Evolutionary conservation across 768 basidiomycete species (phyloP).

Genomic region (Leccinellum rugosiceps): DNA sequence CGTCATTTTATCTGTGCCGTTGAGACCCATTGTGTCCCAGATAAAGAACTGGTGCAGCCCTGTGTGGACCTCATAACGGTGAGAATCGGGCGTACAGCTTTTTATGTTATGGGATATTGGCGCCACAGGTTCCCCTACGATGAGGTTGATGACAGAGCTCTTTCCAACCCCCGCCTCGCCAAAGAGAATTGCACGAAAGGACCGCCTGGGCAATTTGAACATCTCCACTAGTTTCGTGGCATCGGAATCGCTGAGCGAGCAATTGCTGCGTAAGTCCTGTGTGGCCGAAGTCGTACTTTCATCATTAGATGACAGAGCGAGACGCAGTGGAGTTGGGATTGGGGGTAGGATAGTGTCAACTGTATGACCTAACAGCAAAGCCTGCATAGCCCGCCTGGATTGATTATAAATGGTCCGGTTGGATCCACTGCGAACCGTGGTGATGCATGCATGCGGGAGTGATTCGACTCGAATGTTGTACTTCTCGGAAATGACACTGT

Average conservation of each 20-base stretch:
- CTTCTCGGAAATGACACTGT: conserved; percentile 13
- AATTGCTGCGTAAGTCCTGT: conserved; percentile 12
- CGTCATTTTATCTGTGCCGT: conserved; percentile 5
- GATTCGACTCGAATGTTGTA: conserved; percentile 9
- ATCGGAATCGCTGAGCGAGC: conserved; percentile 6
- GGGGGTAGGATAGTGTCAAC: background rate
- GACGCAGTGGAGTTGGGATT: conserved; percentile 10
- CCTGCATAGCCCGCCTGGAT: conserved; percentile 13
- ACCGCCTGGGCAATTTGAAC: conserved; percentile 11
- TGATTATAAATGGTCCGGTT: background rate
- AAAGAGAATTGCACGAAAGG: conserved; percentile 36
- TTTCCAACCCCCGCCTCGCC: conserved; percentile 42
- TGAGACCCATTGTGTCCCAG: conserved; percentile 34
- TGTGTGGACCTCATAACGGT: conserved; percentile 22
- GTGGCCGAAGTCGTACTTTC: background rate
- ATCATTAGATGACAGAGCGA: conserved; percentile 13
- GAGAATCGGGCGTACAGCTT: conserved; percentile 33
- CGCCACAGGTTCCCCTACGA: conserved; percentile 25
- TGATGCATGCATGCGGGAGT: conserved; percentile 18
- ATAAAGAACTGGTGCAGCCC: conserved; percentile 18
- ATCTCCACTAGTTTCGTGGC: conserved; percentile 11
- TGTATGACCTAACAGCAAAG: conserved; percentile 4
- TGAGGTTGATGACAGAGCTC: conserved; percentile 40
- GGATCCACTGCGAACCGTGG: conserved; percentile 3
- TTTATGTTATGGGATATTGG: conserved; percentile 5